Evolutionary conservation across 768 basidiomycete genomes (phyloP), one percentile per base, ranked within the genome.

Genomic region (Kwoniella sp.): DNA sequence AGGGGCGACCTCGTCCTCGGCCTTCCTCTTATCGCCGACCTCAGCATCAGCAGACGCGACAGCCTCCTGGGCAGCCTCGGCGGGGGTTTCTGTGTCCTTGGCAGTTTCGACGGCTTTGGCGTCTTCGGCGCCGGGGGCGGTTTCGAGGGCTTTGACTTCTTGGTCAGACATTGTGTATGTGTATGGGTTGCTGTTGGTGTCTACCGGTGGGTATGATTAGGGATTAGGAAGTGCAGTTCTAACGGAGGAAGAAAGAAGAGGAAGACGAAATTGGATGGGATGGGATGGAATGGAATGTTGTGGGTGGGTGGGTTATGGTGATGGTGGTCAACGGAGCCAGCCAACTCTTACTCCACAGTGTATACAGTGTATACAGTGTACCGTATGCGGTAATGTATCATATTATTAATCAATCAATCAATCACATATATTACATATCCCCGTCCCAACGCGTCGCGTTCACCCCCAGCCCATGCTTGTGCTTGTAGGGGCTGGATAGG

Each of bases 11-110:
- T 30, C 63, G 10, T 68, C 73, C 24, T 67, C 67, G 0, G 72
- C 68, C 29, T 70, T 72, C 33, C 72, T 59, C 68, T 73, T 76
- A 21, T 73, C 72, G 5, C 72, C 72, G 19, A 61, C 57, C 37
- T 69, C 69, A 19, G 64, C 49, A 44, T 58, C 36, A 13, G 29
- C 33, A 1, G 55, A 15, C 21, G 25, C 48, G 9, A 51, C 61
- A 29, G 55, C 47, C 22, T 49, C 53, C 29, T 60, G 40, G 29
- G 47, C 54, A 22, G 52, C 52, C 51, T 56, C 58, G 47, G 30
- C 51, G 15, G 55, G 50, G 1, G 25, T 46, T 36, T 52, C 55
- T 7, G 58, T 60, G n/a, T n/a, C n/a, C n/a, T n/a, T n/a, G 25
- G 29, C 24, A 9, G 55, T 33, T 25, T 67, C 60, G 21, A 55